phyloP scores from a whole-genome alignment of 2,329 filamentous ascomycete species.

The Fusarium nematophilum region DNA sequence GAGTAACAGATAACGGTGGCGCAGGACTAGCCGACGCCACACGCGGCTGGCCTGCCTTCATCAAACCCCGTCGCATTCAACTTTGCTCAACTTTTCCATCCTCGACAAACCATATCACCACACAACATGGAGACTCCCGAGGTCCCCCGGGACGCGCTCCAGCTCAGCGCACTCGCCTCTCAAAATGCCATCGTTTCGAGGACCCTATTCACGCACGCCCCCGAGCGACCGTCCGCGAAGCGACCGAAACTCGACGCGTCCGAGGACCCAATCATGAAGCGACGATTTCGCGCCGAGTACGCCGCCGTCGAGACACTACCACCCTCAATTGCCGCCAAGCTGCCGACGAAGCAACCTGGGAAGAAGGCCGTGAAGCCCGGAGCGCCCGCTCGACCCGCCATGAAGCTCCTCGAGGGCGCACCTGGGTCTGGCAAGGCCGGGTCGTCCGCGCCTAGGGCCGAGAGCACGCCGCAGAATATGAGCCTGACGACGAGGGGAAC shows the following conservation, averaged over 20 bases:
- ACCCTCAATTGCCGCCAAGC: slow-evolving; percentile 80
- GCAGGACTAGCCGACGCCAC: slow-evolving; percentile 41
- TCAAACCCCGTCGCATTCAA: slow-evolving; percentile 30
- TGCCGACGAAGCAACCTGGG: slow-evolving; percentile 62
- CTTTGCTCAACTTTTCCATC: slow-evolving; percentile 32
- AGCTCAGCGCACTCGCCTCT: slow-evolving; percentile 49
- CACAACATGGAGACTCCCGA: slow-evolving; percentile 50
- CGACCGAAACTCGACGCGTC: slow-evolving; percentile 53
- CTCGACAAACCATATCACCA: slow-evolving; percentile 8
- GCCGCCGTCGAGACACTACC: slow-evolving; percentile 81
- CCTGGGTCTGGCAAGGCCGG: slow-evolving; percentile 52
- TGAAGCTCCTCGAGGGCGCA: slow-evolving; percentile 54
- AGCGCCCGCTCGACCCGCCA: slow-evolving; percentile 48
- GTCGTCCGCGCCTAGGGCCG: slow-evolving; percentile 22
- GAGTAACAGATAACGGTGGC: slow-evolving; percentile 26
- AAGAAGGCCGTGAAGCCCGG: slow-evolving; percentile 61
- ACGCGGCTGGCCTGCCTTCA: slow-evolving; percentile 44
- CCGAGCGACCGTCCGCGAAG: slow-evolving; percentile 46
- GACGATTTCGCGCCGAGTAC: slow-evolving; percentile 79
- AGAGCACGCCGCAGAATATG: slow-evolving; percentile 44
- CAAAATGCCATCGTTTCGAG: slow-evolving; percentile 50
- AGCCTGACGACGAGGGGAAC: slow-evolving; percentile 47
- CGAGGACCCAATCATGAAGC: slow-evolving; percentile 50
- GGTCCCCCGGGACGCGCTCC: slow-evolving; percentile 47
- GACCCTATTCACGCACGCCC: slow-evolving; percentile 46